These are phyloP conservation scores for Sugiyamaella mastotermitis DNA, from an alignment of 805 yeast genomes.

Conservation along the genomic window DNA sequence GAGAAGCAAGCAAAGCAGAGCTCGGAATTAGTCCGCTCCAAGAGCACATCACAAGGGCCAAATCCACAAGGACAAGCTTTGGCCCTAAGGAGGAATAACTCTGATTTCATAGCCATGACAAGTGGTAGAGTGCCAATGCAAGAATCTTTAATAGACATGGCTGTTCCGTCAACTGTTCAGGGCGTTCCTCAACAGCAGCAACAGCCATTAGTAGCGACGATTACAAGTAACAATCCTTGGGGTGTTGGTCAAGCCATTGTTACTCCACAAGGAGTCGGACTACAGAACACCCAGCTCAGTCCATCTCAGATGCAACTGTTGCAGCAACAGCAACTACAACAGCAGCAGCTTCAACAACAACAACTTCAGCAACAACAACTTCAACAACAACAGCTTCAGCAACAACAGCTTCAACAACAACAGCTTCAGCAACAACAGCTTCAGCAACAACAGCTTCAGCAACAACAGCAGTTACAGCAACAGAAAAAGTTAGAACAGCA, in stretches of 20 bases:
- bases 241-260: constrained; percentile 17
- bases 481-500: constrained; percentile 16
- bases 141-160: neutral
- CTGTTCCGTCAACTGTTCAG: too few relatives aligned
- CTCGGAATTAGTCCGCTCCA: too few relatives aligned
- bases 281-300: constrained; percentile 16
- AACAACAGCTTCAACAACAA: constrained; percentile 7
- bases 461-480: constrained; percentile 23
- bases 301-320: constrained; percentile 21
- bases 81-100: neutral
- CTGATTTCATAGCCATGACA: constrained; percentile 2
- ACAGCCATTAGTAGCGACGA: constrained; percentile 5
- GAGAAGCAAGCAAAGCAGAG: constrained; percentile 46
- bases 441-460: constrained; percentile 18
- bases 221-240: constrained; percentile 13
- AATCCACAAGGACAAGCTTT: constrained; percentile 7
- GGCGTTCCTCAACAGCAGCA: too few relatives aligned
- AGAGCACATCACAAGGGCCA: constrained; percentile 17
- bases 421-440: constrained; percentile 9
- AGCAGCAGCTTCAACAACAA: constrained; percentile 16
- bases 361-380: constrained; percentile 12
- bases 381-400: constrained; percentile 16
- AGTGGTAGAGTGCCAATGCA: neutral
- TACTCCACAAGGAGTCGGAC: constrained; percentile 21
- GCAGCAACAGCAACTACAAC: constrained; percentile 21